Evolutionary conservation across 164 flowering plant genomes (phyloP).

Genomic region (Stephania japonica): DNA sequence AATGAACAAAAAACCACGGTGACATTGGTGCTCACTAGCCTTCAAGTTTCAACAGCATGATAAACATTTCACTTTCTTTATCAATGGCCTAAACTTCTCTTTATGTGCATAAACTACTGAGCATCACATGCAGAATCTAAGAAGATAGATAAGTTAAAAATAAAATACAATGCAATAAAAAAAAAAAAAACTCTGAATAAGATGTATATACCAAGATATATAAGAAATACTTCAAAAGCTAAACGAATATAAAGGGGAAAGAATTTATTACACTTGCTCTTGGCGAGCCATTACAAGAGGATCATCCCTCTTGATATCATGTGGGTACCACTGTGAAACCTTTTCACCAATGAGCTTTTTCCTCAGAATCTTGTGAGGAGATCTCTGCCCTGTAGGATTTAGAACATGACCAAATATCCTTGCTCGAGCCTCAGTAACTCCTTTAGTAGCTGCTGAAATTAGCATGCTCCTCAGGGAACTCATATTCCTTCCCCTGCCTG

Average conservation of each 20-base stretch:
- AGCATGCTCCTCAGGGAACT: conserved; percentile 44
- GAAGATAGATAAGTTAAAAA: background rate
- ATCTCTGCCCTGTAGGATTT: conserved; percentile 74
- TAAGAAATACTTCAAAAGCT: background rate
- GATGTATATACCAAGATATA: background rate
- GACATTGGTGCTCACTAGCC: background rate
- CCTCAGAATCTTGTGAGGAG: conserved; percentile 67
- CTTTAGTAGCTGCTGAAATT: conserved; percentile 43
- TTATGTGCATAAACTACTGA: background rate
- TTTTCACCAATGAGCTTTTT: conserved; percentile 89
- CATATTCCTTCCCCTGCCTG: conserved; percentile 4
- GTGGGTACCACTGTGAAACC: conserved; percentile 76
- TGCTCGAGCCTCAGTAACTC: conserved; percentile 74
- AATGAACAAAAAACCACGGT: no score
- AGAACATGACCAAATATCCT: conserved; percentile 80
- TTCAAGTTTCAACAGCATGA: background rate
- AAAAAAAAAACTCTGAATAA: background rate
- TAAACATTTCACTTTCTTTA: background rate
- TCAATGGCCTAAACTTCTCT: background rate
- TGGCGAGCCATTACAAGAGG: conserved; percentile 52
- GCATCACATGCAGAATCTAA: background rate
- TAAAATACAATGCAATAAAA: background rate
- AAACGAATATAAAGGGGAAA: background rate
- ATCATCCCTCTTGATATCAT: conserved; percentile 61
- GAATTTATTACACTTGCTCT: conserved; percentile 52